These are phyloP conservation scores for Acrocalymma vagum DNA, from an alignment of 2,329 filamentous ascomycete genomes.

Conservation along the genomic window DNA sequence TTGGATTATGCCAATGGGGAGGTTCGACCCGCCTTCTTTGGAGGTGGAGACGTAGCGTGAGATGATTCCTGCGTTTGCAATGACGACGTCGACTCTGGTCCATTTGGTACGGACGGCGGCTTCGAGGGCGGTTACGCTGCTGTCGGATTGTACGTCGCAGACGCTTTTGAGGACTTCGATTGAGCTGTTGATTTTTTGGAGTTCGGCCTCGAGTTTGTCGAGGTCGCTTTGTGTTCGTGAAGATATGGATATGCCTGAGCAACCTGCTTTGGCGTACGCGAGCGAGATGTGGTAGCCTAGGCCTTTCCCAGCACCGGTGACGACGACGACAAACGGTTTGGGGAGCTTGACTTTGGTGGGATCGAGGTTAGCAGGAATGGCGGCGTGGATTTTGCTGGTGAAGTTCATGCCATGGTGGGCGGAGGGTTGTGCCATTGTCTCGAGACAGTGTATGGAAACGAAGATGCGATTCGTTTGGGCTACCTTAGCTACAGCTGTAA, in stretches of 20 bases:
- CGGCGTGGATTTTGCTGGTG: slow-evolving; percentile 43
- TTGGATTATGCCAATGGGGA: slow-evolving; percentile 24
- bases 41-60: slow-evolving; percentile 15
- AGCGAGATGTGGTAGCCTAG: slow-evolving; percentile 62
- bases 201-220: slow-evolving; percentile 11
- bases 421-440: too few species aligned
- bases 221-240: slow-evolving; percentile 25
- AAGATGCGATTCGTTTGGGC: too few species aligned
- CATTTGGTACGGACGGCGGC: slow-evolving; percentile 13
- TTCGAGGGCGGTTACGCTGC: slow-evolving; percentile 12
- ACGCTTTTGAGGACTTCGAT: slow-evolving; percentile 38
- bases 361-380: slow-evolving; percentile 62
- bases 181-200: slow-evolving; percentile 12
- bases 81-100: slow-evolving; percentile 23
- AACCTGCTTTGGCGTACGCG: slow-evolving; percentile 63
- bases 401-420: slow-evolving; percentile 17
- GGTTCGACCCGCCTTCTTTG: slow-evolving; percentile 7
- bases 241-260: slow-evolving; percentile 60
- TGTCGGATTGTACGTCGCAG: slow-evolving; percentile 18
- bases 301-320: slow-evolving; percentile 64
- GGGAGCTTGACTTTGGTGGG: slow-evolving; percentile 38
- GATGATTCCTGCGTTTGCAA: slow-evolving; percentile 32
- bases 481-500: too few species aligned
- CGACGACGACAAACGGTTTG: slow-evolving; percentile 50
- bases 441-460: too few species aligned